Percentiles rank a stretch among this genome's conserved stretches.
These are phyloP conservation scores for Lolium multiflorum DNA, from an alignment of 176 grass and related monocot genomes.

Conservation along the genomic window DNA sequence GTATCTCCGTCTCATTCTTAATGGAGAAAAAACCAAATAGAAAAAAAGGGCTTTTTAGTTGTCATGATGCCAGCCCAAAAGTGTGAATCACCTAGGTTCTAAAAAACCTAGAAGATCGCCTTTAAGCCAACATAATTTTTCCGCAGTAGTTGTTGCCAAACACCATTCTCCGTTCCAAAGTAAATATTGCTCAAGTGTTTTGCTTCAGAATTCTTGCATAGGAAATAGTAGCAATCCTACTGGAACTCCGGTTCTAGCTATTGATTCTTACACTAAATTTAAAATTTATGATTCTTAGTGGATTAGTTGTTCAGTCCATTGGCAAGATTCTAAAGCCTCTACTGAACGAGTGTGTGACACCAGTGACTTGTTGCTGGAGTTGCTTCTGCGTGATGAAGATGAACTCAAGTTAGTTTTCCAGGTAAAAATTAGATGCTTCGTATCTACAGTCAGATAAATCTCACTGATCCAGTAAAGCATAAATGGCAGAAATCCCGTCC, in stretches of 20 bases:
- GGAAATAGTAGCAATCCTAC: slow-evolving; percentile 21
- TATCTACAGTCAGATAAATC: background rate
- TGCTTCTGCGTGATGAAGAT: slow-evolving; percentile 75
- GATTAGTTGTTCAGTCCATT: slow-evolving; percentile 66
- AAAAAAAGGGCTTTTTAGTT: too few species aligned
- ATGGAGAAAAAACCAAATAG: too few species aligned
- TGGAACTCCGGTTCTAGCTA: background rate
- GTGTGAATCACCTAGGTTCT: too few species aligned
- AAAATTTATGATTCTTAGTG: slow-evolving; percentile 51
- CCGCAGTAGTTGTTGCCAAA: too few species aligned
- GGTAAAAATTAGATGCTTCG: slow-evolving; percentile 48
- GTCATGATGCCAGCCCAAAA: too few species aligned
- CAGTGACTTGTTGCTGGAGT: slow-evolving; percentile 86
- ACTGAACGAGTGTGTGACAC: slow-evolving; percentile 79
- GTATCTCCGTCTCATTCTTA: too few species aligned
- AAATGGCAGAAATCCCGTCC: slow-evolving; percentile 69
- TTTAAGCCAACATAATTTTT: too few species aligned
- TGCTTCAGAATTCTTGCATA: background rate
- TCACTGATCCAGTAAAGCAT: slow-evolving; percentile 33
- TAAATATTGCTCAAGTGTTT: background rate
- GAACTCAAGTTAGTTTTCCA: slow-evolving; percentile 80
- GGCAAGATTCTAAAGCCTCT: slow-evolving; percentile 78
- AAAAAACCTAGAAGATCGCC: too few species aligned
- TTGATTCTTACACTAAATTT: slow-evolving; percentile 15
- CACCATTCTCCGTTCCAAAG: too few species aligned